phyloP scores from a whole-genome alignment of 768 basidiomycete species.

The Agaricus blazei region DNA sequence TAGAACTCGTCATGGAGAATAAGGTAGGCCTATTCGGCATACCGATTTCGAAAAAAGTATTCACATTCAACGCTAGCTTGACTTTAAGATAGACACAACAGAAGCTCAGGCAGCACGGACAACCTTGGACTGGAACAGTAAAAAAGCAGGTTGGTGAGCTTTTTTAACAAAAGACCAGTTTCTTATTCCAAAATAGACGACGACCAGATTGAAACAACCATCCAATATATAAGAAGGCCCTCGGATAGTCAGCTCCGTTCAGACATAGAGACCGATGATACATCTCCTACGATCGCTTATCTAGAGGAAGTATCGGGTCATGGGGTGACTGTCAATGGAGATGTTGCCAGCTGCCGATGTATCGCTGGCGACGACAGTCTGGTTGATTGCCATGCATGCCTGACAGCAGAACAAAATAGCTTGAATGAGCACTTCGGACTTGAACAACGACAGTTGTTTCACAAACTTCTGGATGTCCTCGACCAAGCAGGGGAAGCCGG shows the following conservation, averaged over 20 bases:
- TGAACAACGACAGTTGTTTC: constrained; percentile 24
- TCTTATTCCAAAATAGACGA: constrained; percentile 49
- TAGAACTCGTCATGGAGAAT: constrained; percentile 79
- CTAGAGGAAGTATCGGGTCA: constrained; percentile 25
- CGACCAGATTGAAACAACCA: constrained; percentile 72
- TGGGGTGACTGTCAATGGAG: constrained; percentile 36
- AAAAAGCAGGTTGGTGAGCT: constrained; percentile 65
- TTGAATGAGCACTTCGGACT: constrained; percentile 22
- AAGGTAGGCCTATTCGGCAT: constrained; percentile 39
- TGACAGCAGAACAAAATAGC: constrained; percentile 34
- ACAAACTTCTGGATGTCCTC: constrained; percentile 31
- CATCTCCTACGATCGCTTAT: neutral
- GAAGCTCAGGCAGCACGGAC: constrained; percentile 51
- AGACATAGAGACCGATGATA: neutral
- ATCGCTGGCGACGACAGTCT: constrained; percentile 23
- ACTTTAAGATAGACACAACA: constrained; percentile 66
- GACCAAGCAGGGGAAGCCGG: constrained; percentile 33
- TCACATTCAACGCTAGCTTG: constrained; percentile 40
- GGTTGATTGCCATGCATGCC: constrained; percentile 40
- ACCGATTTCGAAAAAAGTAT: neutral
- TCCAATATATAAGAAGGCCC: constrained; percentile 32
- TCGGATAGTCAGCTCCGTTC: constrained; percentile 8
- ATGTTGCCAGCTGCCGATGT: constrained; percentile 44
- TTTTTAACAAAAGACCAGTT: too few relatives aligned
- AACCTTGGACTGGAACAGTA: constrained; percentile 78